Percentiles rank a stretch among this genome's conserved stretches.
Evolutionary conservation across 805 yeast species (phyloP).

Genomic region (Blastobotrys mokoenaii): DNA sequence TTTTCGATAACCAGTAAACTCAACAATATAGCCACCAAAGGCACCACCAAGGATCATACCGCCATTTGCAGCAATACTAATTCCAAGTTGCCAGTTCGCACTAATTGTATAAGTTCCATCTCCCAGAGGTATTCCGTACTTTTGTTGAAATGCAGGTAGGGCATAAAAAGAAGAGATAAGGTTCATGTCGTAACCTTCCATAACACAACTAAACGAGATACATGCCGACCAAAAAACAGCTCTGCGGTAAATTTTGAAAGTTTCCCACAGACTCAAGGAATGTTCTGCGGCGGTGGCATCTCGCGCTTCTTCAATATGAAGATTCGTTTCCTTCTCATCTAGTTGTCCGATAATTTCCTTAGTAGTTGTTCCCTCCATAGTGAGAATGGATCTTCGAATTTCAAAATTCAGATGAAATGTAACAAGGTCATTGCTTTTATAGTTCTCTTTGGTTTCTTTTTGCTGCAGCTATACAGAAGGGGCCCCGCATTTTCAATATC

Average conservation of each 20-base stretch:
- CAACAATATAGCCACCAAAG: conserved; percentile 37
- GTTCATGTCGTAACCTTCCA: conserved; percentile 42
- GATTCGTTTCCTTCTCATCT: too few species aligned
- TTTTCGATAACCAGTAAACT: conserved; percentile 38
- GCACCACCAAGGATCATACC: conserved; percentile 40
- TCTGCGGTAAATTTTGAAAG: conserved; percentile 35
- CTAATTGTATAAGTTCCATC: conserved; percentile 10
- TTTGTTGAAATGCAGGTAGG: conserved; percentile 34
- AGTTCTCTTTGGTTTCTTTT: too few species aligned
- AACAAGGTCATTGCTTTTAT: too few species aligned
- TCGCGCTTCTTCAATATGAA: too few species aligned
- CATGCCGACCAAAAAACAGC: conserved; percentile 41
- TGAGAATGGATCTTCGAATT: too few species aligned
- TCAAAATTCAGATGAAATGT: too few species aligned
- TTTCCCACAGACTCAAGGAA: conserved; percentile 26
- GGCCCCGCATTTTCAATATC: too few species aligned
- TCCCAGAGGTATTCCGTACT: conserved; percentile 29
- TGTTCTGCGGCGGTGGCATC: conserved; percentile 21
- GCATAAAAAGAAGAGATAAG: conserved; percentile 37
- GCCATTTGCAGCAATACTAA: conserved; percentile 20
- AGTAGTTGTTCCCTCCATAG: too few species aligned
- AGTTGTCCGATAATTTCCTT: too few species aligned
- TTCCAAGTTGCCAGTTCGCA: conserved; percentile 19
- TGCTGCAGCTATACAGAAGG: too few species aligned
- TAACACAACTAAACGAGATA: conserved; percentile 36